phyloP scores from a whole-genome alignment of 495 filamentous ascomycete species.

The Halenospora varia region DNA sequence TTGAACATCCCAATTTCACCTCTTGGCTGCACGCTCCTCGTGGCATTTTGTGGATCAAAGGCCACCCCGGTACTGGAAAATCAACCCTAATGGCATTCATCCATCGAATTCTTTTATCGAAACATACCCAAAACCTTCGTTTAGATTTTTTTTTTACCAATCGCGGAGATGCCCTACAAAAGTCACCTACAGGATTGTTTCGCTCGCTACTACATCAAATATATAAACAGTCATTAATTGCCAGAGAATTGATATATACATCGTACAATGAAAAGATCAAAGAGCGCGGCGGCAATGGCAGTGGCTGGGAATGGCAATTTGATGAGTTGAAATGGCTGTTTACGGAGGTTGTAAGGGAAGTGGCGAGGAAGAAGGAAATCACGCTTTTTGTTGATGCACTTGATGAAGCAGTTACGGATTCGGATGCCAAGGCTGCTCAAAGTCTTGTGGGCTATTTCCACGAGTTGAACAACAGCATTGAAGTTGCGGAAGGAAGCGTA shows the following conservation, averaged over 20 bases:
- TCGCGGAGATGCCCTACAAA: constrained; percentile 31
- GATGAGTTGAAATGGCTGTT: constrained; percentile 5
- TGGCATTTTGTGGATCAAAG: constrained; percentile 41
- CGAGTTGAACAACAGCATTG: background rate
- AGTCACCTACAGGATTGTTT: constrained; percentile 29
- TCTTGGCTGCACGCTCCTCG: constrained; percentile 7
- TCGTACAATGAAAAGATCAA: constrained; percentile 12
- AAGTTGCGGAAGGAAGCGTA: background rate
- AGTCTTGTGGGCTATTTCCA: constrained; percentile 21
- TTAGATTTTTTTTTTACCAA: constrained; percentile 36
- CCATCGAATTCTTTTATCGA: constrained; percentile 1
- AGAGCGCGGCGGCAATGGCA: constrained; percentile 6
- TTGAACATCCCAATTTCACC: constrained; percentile 7
- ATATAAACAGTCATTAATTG: constrained; percentile 18
- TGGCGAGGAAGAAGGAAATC: constrained; percentile 4
- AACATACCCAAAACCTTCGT: constrained; percentile 13
- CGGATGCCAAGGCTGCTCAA: constrained; percentile 26
- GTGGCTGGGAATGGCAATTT: constrained; percentile 25
- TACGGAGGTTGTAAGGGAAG: background rate
- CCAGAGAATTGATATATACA: background rate
- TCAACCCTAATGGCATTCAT: constrained; percentile 37
- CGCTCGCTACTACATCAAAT: constrained; percentile 34
- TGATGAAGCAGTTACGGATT: constrained; percentile 33
- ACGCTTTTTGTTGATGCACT: constrained; percentile 31
- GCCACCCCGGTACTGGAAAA: constrained; percentile 45